Base-by-base conservation (phyloP, 306 rosid species). In the Nissolia schottii region DNA sequence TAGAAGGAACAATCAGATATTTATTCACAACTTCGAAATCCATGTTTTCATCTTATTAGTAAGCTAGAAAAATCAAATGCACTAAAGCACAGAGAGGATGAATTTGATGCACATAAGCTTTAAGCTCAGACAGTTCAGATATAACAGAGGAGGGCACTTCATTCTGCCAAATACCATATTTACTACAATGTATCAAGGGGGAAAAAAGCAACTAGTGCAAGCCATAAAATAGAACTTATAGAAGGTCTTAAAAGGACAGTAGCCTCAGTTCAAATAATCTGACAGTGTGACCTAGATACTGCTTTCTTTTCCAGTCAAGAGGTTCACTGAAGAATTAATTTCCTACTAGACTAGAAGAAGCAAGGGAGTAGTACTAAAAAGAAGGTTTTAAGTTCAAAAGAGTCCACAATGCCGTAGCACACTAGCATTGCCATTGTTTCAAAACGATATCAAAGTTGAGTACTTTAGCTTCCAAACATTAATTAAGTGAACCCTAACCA, bases 371-470 rank as follows among this genome's bases (percentile, higher is more conserved):
- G 18, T 49, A 64, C n/a, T n/a, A 74, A 64, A 45, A 50, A 50
- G 8, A 8, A 53, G 58, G 60, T 57, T 15, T 20, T 9, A 32
- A 69, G 63, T 31, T 24, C 3, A 49, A 53, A 67, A 38, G 48
- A 16, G 70, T 63, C 45, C 74, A 59, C 45, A 85, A 68, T 81
- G 70, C 49, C 67, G 41, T 28, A 29, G 71, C 68, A 10, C 72
- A 74, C 25, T 63, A 32, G 62, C 71, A 50, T 45, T 65, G 20
- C 77, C 89, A 85, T 66, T 80, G 78, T 80, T 64, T 77, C 54
- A 19, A 74, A 81, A 53, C 43, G 66, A 40, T 23, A 63, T 32
- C 9, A 67, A 79, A 64, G 19, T 31, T 46, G 7, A 34, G 61
- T 43, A 80, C 74, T 45, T 41, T 45, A 75, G 84, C 70, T 67